phyloP scores from a whole-genome alignment of 192 early-diverging fungal genomes.

The Umbelopsis sp. region DNA sequence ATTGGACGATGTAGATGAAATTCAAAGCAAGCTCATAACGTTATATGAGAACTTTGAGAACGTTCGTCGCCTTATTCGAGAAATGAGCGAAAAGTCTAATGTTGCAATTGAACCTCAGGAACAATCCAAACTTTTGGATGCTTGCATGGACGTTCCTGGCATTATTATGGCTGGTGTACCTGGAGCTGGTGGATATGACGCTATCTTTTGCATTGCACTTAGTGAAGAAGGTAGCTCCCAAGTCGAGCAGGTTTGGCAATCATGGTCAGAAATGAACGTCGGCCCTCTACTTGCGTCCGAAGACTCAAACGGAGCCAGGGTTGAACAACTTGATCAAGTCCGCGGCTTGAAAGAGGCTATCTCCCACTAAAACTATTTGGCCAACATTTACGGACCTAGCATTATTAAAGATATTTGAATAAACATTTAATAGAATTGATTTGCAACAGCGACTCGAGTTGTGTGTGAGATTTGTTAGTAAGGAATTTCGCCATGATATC shows the following conservation, averaged over 20 bases:
- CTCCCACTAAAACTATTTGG: background rate
- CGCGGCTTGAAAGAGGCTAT: constrained; percentile 17
- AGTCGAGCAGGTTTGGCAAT: constrained; percentile 65
- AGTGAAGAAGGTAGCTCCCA: constrained; percentile 48
- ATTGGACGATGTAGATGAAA: background rate
- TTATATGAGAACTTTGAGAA: constrained; percentile 34
- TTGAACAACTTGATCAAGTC: constrained; percentile 36
- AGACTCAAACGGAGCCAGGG: constrained; percentile 58
- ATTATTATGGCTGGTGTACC: constrained; percentile 94
- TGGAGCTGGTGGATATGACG: constrained; percentile 97
- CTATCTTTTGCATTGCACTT: constrained; percentile 88
- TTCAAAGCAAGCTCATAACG: background rate
- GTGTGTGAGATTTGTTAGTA: background rate
- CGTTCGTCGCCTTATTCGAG: constrained; percentile 70
- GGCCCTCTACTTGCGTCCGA: constrained; percentile 78
- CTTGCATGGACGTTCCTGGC: constrained; percentile 77
- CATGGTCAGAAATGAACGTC: constrained; percentile 79
- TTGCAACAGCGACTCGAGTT: background rate
- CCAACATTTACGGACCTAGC: background rate
- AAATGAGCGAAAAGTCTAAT: constrained; percentile 69
- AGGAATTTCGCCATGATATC: too few relatives aligned
- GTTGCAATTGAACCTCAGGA: constrained; percentile 91
- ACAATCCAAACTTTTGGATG: constrained; percentile 88
- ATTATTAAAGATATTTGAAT: background rate
- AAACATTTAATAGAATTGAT: constrained; percentile 9